Evolutionary conservation across 2,329 filamentous ascomycete species (phyloP).

Genomic region (Alternaria incomplexa): DNA sequence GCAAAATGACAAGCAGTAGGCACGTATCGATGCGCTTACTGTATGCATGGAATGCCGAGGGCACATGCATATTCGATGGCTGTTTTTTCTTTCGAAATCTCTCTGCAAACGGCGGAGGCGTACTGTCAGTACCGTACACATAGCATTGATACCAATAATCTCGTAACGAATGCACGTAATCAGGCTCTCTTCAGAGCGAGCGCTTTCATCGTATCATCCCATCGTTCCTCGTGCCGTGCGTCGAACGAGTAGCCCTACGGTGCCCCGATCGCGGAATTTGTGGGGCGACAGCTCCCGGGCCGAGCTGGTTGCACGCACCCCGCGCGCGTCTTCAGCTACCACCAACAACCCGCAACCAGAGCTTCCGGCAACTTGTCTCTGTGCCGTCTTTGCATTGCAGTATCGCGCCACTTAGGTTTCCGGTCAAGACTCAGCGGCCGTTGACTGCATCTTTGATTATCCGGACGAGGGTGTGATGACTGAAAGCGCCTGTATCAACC

Average conservation of each 20-base stretch:
- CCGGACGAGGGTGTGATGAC: not conserved
- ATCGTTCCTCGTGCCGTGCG: not conserved
- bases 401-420: not conserved
- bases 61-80: not conserved
- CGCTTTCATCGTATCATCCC: not conserved
- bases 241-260: not conserved
- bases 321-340: not conserved
- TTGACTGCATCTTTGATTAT: not conserved
- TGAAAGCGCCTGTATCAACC: not conserved
- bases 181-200: not conserved
- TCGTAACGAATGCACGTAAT: not conserved
- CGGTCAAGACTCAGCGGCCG: not conserved
- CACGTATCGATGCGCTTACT: not conserved
- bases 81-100: not conserved
- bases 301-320: not conserved
- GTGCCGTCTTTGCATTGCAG: not conserved
- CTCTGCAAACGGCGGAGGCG: not conserved
- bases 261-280: not conserved
- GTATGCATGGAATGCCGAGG: conserved; percentile 1
- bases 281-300: not conserved
- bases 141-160: not conserved
- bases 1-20: conserved; percentile 56
- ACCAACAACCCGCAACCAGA: not conserved
- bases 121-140: not conserved
- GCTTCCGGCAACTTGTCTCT: not conserved